Evolutionary conservation across 73 alveolate species (phyloP).

Genomic region (Symbiodinium pilosum): DNA sequence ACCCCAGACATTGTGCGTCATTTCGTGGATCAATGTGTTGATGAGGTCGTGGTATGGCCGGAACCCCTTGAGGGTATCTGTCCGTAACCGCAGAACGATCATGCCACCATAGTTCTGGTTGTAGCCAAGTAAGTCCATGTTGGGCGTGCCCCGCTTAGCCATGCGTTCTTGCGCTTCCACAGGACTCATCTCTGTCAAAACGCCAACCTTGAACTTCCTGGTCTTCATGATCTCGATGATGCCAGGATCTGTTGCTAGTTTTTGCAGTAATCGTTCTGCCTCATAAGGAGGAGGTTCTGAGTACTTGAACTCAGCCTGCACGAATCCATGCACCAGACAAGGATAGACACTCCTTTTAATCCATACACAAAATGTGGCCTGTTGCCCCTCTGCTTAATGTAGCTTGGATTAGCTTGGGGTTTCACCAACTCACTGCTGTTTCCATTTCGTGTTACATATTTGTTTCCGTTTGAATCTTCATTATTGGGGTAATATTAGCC

Average conservation of each 20-base stretch:
- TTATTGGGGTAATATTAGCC: too few relatives aligned
- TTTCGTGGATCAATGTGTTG: conserved; percentile 88
- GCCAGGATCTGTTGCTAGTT: conserved; percentile 68
- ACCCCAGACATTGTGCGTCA: conserved; percentile 92
- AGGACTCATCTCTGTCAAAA: conserved; percentile 83
- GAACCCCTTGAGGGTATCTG: conserved; percentile 81
- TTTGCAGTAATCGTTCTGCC: conserved; percentile 79
- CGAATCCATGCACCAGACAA: not conserved
- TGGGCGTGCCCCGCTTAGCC: conserved; percentile 93
- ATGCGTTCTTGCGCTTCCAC: conserved; percentile 93
- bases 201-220: conserved; percentile 80
- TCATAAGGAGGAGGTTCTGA: conserved; percentile 82
- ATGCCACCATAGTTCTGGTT: conserved; percentile 72
- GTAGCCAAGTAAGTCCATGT: conserved; percentile 88
- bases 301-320: conserved; percentile 89
- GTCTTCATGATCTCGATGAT: conserved; percentile 91
- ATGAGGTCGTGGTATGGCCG: conserved; percentile 91
- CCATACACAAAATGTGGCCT: too few relatives aligned
- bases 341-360: too few relatives aligned
- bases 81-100: conserved; percentile 74
- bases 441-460: too few relatives aligned
- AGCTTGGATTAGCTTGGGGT: too few relatives aligned
- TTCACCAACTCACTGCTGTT: too few relatives aligned
- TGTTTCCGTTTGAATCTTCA: too few relatives aligned
- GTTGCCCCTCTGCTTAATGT: too few relatives aligned